phyloP scores from a whole-genome alignment of 2,329 filamentous ascomycete genomes.

The Colletotrichum navitas region DNA sequence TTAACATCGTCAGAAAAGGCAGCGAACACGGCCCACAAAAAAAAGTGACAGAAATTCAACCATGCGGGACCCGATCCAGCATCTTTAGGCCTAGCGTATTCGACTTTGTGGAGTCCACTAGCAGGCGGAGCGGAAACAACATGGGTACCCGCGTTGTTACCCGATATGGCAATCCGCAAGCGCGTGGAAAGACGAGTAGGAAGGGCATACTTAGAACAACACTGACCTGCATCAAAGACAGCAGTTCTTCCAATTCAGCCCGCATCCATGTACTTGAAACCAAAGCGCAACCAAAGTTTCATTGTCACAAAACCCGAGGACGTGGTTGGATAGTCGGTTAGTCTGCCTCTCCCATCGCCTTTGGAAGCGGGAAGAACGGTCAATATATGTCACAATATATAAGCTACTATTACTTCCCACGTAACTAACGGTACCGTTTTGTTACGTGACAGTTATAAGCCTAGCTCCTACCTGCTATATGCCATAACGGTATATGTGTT shows the following conservation, averaged over 20 bases:
- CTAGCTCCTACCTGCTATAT: too few species aligned
- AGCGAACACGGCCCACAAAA: background rate
- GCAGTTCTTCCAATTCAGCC: background rate
- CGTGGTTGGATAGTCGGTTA: constrained; percentile 40
- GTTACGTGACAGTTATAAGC: too few species aligned
- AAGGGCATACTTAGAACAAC: background rate
- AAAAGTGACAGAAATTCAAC: background rate
- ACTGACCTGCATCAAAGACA: background rate
- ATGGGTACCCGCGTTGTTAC: background rate
- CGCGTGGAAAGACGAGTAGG: background rate
- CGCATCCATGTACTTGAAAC: background rate
- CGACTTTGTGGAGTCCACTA: background rate
- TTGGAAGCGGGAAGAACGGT: constrained; percentile 34
- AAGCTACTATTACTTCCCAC: too few species aligned
- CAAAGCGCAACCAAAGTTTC: constrained; percentile 1
- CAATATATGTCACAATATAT: too few species aligned
- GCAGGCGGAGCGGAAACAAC: too few species aligned
- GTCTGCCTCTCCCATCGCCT: constrained; percentile 36
- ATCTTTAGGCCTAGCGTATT: background rate
- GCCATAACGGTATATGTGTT: too few species aligned
- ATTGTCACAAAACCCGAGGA: constrained; percentile 2
- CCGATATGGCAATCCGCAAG: background rate
- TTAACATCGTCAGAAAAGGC: background rate
- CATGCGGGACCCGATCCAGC: background rate
- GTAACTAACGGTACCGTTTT: too few species aligned